Base-by-base conservation (phyloP, 371 early-diverging fungal species). In the Batkoa obscura region DNA sequence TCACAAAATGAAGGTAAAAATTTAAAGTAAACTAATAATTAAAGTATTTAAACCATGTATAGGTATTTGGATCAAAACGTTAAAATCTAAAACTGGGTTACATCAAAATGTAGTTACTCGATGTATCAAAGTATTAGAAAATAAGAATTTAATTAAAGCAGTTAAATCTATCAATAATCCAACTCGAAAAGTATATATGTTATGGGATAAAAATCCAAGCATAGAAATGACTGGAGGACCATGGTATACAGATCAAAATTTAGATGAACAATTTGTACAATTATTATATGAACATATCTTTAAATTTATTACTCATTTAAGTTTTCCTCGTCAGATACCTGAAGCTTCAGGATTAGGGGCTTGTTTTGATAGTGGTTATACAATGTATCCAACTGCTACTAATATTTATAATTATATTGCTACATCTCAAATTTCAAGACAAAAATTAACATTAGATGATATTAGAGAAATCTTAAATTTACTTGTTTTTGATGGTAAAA, bases 141-240 rank as follows among this genome's bases (percentile, higher is more conserved):
- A 81, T 60, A 80, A 78, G 60, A 71, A 76, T 53, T 67, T 90
- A 47, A 90, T 98, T 56, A 98, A 98, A 68, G 67, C 83, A 8
- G 80, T 97, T 57, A 96, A 94, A 60, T 86, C 88, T 10, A 84
- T 97, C 63, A 98, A 98, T 81, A 74, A 74, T 62, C 86, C 92
- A 0, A 87, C 88, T 10, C 79, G 86, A 57, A 95, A 94, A 59
- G 73, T 90, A 30, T 98, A 96, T 68, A 93, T 98, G 90, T 72
- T 97, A 23, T 84, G 71, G 56, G 86, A 92, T 55, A 50, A 88
- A 43, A 76, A 79, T 0, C 96, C 98, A 2, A 90, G 93, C 9
- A 81, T 79, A 34, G 94, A 95, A 60, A 74, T 98, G 8, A 94
- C 95, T 30, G 99, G 98, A 61, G 97, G 98, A n/a, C 83, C 89